Evolutionary conservation across 768 basidiomycete species (phyloP).

Genomic region (Cystofilobasidium ferigula): DNA sequence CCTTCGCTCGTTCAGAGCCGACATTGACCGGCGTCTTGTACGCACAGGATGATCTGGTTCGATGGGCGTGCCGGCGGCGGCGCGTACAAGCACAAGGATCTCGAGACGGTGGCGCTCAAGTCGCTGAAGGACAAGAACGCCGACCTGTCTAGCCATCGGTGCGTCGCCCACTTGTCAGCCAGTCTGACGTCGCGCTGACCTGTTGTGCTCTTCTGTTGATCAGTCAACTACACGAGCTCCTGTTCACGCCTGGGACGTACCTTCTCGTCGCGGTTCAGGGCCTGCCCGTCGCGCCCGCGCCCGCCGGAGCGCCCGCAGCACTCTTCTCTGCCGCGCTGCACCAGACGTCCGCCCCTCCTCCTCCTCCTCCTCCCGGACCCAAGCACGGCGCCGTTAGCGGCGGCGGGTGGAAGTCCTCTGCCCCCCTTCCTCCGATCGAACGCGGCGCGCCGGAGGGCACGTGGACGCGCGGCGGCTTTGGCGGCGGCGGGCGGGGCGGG

Average conservation of each 20-base stretch:
- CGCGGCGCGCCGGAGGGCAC: background rate
- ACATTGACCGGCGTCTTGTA: background rate
- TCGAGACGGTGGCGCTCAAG: background rate
- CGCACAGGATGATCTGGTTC: constrained; percentile 4
- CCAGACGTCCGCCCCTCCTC: background rate
- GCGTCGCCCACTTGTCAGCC: background rate
- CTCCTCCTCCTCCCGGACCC: too few relatives aligned
- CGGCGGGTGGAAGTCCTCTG: background rate
- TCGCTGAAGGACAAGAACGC: background rate
- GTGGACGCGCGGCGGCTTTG: background rate
- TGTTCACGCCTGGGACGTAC: constrained; percentile 2
- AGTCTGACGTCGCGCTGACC: background rate
- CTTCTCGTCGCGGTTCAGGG: background rate
- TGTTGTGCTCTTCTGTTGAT: background rate
- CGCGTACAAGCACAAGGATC: background rate
- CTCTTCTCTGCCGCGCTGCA: background rate
- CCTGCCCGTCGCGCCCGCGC: background rate
- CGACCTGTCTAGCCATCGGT: background rate
- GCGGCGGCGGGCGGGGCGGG: background rate
- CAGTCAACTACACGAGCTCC: background rate
- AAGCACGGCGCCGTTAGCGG: too few relatives aligned
- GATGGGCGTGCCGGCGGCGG: background rate
- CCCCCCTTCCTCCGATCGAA: background rate
- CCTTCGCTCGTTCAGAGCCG: background rate
- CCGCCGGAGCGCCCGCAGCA: background rate